These are phyloP conservation scores for Macrocybe gigantea DNA, from an alignment of 768 basidiomycete species.

Conservation along the genomic window DNA sequence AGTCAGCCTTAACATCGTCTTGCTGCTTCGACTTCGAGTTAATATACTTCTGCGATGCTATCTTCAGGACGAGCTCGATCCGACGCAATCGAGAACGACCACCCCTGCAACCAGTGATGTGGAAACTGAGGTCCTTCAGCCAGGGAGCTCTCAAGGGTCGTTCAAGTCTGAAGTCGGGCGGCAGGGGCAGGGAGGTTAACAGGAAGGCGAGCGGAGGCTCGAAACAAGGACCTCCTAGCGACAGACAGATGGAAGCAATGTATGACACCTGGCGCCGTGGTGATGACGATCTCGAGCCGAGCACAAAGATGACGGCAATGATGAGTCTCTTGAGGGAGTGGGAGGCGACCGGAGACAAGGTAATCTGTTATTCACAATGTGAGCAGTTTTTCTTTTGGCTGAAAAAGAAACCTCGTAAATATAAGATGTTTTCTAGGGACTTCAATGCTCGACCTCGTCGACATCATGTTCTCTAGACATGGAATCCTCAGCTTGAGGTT, in stretches of 20 bases:
- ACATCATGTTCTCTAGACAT: conserved; percentile 51
- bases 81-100: too few species aligned
- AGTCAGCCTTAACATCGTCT: background rate
- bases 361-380: conserved; percentile 71
- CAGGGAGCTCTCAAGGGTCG: too few species aligned
- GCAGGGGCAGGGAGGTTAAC: conserved; percentile 13
- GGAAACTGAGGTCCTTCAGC: too few species aligned
- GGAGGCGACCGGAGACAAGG: conserved; percentile 60
- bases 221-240: conserved; percentile 7
- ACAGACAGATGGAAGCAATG: conserved; percentile 34
- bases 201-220: conserved; percentile 13
- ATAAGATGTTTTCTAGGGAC: conserved; percentile 44
- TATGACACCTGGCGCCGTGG: conserved; percentile 53
- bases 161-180: too few species aligned
- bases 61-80: too few species aligned
- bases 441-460: conserved; percentile 63
- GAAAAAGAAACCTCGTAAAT: background rate
- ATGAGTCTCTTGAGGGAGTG: conserved; percentile 52
- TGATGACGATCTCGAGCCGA: conserved; percentile 58
- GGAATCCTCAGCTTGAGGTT: conserved; percentile 56
- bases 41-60: too few species aligned
- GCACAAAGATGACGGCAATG: conserved; percentile 61
- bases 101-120: too few species aligned
- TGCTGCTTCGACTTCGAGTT: background rate
- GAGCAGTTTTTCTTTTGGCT: conserved; percentile 11